phyloP scores from a whole-genome alignment of 768 basidiomycete species.

The Russula earlei region DNA sequence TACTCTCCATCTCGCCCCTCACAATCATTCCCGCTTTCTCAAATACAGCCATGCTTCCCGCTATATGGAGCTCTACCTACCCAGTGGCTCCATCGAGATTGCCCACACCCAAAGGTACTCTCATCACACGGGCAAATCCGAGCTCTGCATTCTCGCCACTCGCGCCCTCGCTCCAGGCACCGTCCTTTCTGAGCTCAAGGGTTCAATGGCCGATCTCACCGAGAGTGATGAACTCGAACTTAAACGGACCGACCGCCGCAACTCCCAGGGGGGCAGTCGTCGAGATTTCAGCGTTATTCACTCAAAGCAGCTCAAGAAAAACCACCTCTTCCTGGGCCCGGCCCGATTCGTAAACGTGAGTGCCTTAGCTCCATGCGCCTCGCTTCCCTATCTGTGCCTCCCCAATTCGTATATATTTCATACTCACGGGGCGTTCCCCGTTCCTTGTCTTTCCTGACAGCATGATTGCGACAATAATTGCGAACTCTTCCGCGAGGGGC shows the following conservation, averaged over 20 bases:
- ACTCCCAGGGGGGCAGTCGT: slow-evolving; percentile 52
- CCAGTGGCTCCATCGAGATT: slow-evolving; percentile 77
- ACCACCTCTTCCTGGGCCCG: slow-evolving; percentile 83
- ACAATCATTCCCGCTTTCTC: slow-evolving; percentile 22
- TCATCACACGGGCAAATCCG: slow-evolving; percentile 80
- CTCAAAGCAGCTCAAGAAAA: slow-evolving; percentile 86
- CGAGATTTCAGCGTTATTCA: slow-evolving; percentile 89
- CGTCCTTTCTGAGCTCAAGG: slow-evolving; percentile 80
- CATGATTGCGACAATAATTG: slow-evolving; percentile 89
- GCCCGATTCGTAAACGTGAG: slow-evolving; percentile 89
- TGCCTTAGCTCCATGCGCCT: slow-evolving; percentile 14
- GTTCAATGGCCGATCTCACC: slow-evolving; percentile 82
- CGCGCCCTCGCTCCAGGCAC: slow-evolving; percentile 54
- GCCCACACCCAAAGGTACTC: slow-evolving; percentile 84
- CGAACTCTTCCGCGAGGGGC: slow-evolving; percentile 80
- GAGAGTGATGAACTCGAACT: slow-evolving; percentile 81
- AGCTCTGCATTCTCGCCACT: slow-evolving; percentile 80
- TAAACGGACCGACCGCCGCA: slow-evolving; percentile 67
- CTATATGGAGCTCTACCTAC: slow-evolving; percentile 81
- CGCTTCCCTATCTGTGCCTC: slow-evolving; percentile 8
- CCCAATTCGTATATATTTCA: slow-evolving; percentile 11
- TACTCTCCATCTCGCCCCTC: slow-evolving; percentile 17
- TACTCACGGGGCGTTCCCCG: slow-evolving; percentile 14
- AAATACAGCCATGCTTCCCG: slow-evolving; percentile 68
- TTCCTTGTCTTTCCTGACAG: slow-evolving; percentile 32